Base-by-base conservation (phyloP, 2,329 filamentous ascomycete species). In the Aureobasidium sp. region DNA sequence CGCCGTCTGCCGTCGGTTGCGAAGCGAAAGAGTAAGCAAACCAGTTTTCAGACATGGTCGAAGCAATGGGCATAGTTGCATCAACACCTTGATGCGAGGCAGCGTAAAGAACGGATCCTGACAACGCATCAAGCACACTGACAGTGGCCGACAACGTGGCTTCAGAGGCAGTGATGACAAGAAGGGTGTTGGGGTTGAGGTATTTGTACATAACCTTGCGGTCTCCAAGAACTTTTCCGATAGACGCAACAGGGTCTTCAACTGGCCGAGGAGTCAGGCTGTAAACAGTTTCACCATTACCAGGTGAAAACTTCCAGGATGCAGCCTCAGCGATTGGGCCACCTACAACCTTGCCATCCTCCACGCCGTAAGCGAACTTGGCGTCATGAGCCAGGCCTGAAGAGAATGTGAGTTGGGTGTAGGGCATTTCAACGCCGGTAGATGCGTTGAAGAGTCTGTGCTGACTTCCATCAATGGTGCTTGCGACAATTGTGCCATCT, bases 141-240 rank as follows among this genome's bases (percentile, higher is more conserved):
- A 95, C 80, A 0, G 85, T 87, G 8, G 91, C 84, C 0, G 81
- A 81, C 3, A 79, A 81, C 2, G 80, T 70, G 12, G 78, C 77
- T 26, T 87, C 82, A 37, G 87, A 81, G 2, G 86, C 77, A 1
- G 89, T 81, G 1, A 89, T 89, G 50, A 96, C 80, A 0, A 97
- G 82, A 2, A 91, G 80, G 7, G 90, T 83, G 75, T 96, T 97
- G 0, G 90, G 86, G 76, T 95, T 96, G 44, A 99, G 78, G 72
- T 97, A 97, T 77, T 99, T 99, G 84, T 99, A 99, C 66, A 93
- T 84, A 52, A 99, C 94, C n/a, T 87, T 87, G 47, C 94, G 85
- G 70, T 99, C 89, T 29, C 91, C 92, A 26, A 99, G 83, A 1
- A 97, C 94, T 63, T 90, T 91, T 10, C 94, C 94, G 68, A 99